Base-by-base conservation (phyloP, 148 eudicot species). In the Fagopyrum tataricum region DNA sequence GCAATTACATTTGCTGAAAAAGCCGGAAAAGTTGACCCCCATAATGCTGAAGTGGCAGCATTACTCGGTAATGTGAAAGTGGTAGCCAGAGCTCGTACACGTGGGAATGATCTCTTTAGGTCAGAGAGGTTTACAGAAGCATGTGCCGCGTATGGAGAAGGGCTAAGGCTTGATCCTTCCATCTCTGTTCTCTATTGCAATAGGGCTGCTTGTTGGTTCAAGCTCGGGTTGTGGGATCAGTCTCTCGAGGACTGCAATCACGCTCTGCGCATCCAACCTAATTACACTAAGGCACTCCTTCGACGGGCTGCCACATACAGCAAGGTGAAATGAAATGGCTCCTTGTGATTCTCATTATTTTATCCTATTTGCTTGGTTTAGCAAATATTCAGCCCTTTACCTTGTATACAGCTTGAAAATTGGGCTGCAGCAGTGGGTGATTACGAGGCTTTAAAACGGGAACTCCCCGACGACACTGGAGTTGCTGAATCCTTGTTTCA, bases 131-230 rank as follows among this genome's bases (percentile, higher is more conserved):
- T 72, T 74, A 91, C 97, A 42, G 98, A 95, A 85, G 98, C 98
- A 23, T 84, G 88, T 73, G 73, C 90, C 44, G 97, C 98, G 46
- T 95, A 95, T 77, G 91, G 85, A 24, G 98, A 95, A 82, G 98
- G 98, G 76, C 85, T 95, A 43, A 87, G 76, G 68, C 78, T 83
- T 39, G 93, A 95, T 76, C 89, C 97, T 49, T 84, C 85, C 67
- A 91, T 82, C 78, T 81, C 98, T 1, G 89, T 95, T 79, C 90
- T 95, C n/a, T 90, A 87, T 73, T 88, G 97, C 82, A 95, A 95
- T 67, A 80, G 97, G 81, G 98, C 98, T 70, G 98, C 98, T 75
- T 95, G 97, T 79, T 91, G 90, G 93, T 91, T 24, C 82, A 91
- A 84, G 85, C 89, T 95, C 76, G 88, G 88, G 67, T 76, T 77